Evolutionary conservation across 2,329 filamentous ascomycete genomes (phyloP).

Genomic region (Sporothrix phasma): DNA sequence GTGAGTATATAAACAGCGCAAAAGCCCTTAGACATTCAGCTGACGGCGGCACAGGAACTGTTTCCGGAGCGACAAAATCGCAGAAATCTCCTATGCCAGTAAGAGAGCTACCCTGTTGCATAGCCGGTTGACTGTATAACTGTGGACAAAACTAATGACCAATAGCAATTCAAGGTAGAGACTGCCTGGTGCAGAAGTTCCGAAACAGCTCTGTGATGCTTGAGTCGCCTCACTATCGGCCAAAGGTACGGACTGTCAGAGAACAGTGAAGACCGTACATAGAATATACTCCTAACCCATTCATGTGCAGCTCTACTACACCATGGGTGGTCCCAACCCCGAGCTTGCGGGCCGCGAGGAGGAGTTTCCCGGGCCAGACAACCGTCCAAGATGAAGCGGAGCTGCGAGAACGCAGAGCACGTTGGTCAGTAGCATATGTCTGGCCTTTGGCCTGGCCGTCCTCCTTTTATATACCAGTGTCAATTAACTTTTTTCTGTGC

Average conservation of each 20-base stretch:
- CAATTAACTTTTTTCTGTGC: not conserved
- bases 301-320: conserved; percentile 39
- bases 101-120: conserved; percentile 28
- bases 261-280: too few species aligned
- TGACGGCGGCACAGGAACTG: conserved; percentile 49
- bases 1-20: conserved; percentile 30
- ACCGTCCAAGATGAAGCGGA: conserved; percentile 81
- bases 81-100: conserved; percentile 94
- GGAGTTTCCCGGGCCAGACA: conserved; percentile 68
- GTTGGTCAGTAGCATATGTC: conserved; percentile 50
- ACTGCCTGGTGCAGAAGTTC: conserved; percentile 88
- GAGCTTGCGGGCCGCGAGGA: conserved; percentile 60
- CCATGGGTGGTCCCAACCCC: conserved; percentile 37
- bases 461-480: not conserved
- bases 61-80: conserved; percentile 74
- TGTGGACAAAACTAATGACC: conserved; percentile 21
- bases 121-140: not conserved
- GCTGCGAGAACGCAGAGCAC: conserved; percentile 76
- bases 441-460: too few species aligned
- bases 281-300: conserved; percentile 19
- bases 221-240: conserved; percentile 69
- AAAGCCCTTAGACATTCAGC: not conserved
- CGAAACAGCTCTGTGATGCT: conserved; percentile 95
- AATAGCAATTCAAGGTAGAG: conserved; percentile 78
- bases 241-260: conserved; percentile 49